Evolutionary conservation across 805 yeast genomes (phyloP).

Genomic region (Yamadazyma scolyti): DNA sequence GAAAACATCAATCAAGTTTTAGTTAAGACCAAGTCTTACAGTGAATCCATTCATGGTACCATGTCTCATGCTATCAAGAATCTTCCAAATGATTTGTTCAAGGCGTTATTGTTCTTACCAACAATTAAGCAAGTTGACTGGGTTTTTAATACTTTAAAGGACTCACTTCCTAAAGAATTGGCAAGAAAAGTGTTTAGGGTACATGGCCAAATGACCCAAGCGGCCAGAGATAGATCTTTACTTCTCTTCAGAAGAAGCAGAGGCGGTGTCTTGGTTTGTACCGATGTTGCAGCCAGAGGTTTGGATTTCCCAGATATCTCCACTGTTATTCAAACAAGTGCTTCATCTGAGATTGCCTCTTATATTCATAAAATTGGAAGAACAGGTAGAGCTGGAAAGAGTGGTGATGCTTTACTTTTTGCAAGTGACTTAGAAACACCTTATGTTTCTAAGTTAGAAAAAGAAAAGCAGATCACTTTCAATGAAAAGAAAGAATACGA

Average conservation of each 20-base stretch:
- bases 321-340: constrained; percentile 79
- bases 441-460: constrained; percentile 47
- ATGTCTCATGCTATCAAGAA: constrained; percentile 39
- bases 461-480: constrained; percentile 54
- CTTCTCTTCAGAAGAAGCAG: constrained; percentile 43
- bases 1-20: constrained; percentile 71
- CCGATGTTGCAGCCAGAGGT: constrained; percentile 96
- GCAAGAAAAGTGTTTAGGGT: constrained; percentile 22
- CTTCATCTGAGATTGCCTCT: constrained; percentile 70
- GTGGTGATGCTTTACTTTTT: constrained; percentile 67
- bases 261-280: constrained; percentile 67
- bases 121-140: constrained; percentile 68
- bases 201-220: constrained; percentile 76
- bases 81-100: constrained; percentile 45
- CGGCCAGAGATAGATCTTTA: constrained; percentile 59
- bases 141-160: constrained; percentile 28
- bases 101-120: constrained; percentile 80
- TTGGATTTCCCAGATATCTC: constrained; percentile 89
- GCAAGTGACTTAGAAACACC: constrained; percentile 53
- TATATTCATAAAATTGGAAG: constrained; percentile 94
- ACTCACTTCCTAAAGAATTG: constrained; percentile 1
- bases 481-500: constrained; percentile 38
- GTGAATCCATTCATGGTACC: constrained; percentile 59
- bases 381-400: constrained; percentile 88
- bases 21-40: constrained; percentile 50